Conservation (phyloP, 1,284 basidiomycete genomes). For the Pseudozyma thailandica region DNA sequence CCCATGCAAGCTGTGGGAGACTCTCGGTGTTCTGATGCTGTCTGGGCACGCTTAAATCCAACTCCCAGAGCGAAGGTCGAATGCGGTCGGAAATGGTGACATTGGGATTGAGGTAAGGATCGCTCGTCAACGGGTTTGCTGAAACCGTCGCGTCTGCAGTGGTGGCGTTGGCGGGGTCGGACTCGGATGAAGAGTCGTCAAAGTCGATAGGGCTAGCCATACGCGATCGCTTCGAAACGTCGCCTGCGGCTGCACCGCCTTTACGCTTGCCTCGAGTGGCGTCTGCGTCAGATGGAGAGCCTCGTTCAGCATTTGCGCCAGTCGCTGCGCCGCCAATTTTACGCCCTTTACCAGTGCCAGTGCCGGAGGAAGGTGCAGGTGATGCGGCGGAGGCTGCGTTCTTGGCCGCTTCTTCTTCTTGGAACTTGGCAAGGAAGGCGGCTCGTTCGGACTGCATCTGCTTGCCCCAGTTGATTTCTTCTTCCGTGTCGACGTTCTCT, state of each 20-base stretch:
- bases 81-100: conserved; percentile 30
- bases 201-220: conserved; percentile 45
- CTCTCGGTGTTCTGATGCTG: conserved; percentile 23
- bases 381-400: conserved; percentile 28
- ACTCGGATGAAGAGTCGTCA: conserved; percentile 24
- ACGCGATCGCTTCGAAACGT: conserved; percentile 37
- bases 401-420: conserved; percentile 61
- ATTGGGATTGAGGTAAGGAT: conserved; percentile 35
- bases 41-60: conserved; percentile 40
- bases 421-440: conserved; percentile 61
- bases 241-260: conserved; percentile 21
- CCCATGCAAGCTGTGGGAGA: conserved; percentile 54
- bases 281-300: conserved; percentile 35
- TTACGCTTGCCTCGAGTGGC: conserved; percentile 12
- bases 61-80: conserved; percentile 46
- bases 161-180: conserved; percentile 1
- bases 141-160: conserved; percentile 2
- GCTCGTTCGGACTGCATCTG: conserved; percentile 62
- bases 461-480: conserved; percentile 63
- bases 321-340: conserved; percentile 14
- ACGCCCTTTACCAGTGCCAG: conserved; percentile 21
- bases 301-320: conserved; percentile 23
- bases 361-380: conserved; percentile 40
- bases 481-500: conserved; percentile 64
- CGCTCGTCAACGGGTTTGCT: conserved; percentile 29